Evolutionary conservation across 139 green algal genomes (phyloP).

Genomic region (Chlorokybus atmophyticus): DNA sequence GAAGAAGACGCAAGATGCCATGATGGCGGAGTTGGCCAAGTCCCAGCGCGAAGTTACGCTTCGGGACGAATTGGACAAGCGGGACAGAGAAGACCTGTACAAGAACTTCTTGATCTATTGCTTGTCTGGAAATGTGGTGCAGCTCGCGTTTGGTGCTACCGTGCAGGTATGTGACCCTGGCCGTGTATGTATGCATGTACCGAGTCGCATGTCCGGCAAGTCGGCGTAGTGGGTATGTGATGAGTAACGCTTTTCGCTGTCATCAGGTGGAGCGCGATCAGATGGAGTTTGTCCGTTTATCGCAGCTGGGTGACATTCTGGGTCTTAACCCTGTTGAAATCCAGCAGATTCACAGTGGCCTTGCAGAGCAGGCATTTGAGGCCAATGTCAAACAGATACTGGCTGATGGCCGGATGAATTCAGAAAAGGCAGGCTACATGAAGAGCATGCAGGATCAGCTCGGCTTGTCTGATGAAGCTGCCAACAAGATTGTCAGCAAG

Average conservation of each 20-base stretch:
- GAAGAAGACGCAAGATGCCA: neutral
- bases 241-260: no score
- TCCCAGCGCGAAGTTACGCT: slow-evolving; percentile 92
- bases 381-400: slow-evolving; percentile 40
- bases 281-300: slow-evolving; percentile 63
- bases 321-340: slow-evolving; percentile 52
- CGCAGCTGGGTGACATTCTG: slow-evolving; percentile 70
- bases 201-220: no score
- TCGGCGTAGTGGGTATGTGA: no score
- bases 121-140: slow-evolving; percentile 63
- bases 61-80: slow-evolving; percentile 55
- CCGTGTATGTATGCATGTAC: no score
- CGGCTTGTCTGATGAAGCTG: slow-evolving; percentile 59
- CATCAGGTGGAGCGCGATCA: slow-evolving; percentile 64
- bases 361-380: slow-evolving; percentile 72
- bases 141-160: slow-evolving; percentile 73
- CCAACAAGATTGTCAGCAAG: slow-evolving; percentile 68
- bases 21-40: slow-evolving; percentile 18
- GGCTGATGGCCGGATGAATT: slow-evolving; percentile 49
- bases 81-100: slow-evolving; percentile 75
- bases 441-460: slow-evolving; percentile 68
- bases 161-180: no score
- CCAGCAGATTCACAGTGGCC: slow-evolving; percentile 48
- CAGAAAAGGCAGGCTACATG: slow-evolving; percentile 56
- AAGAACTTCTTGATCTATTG: slow-evolving; percentile 80